A percentile compares a stretch with the other conserved stretches of the same genome.
Conservation (phyloP, 1,284 basidiomycete species). For the Rhodotorula sp. region DNA sequence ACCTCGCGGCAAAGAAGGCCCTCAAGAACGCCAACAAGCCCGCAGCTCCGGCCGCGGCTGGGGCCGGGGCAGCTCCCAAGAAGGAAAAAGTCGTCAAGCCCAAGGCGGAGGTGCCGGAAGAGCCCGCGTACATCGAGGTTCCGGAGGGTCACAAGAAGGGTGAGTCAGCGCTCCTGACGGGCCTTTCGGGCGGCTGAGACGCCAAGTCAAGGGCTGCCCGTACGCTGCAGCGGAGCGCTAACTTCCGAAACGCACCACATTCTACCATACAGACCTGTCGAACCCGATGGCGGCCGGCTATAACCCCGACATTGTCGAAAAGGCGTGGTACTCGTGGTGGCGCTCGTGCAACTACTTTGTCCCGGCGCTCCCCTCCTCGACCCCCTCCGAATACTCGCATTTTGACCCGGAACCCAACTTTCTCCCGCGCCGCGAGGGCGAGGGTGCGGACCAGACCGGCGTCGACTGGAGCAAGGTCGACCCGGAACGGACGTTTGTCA, state of each 20-base stretch:
- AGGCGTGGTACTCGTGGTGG: slow-evolving; percentile 99
- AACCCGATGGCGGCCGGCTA: slow-evolving; percentile 86
- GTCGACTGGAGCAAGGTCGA: slow-evolving; percentile 45
- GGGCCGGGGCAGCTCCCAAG: slow-evolving; percentile 12
- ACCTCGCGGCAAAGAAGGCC: slow-evolving; percentile 41
- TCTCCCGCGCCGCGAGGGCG: slow-evolving; percentile 47
- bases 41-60: background rate
- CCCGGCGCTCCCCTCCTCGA: slow-evolving; percentile 59
- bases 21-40: slow-evolving; percentile 31
- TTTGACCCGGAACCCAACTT: slow-evolving; percentile 42
- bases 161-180: background rate
- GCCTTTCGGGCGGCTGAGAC: too few relatives aligned
- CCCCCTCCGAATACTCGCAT: slow-evolving; percentile 44
- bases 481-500: slow-evolving; percentile 63
- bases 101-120: slow-evolving; percentile 29
- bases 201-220: too few relatives aligned
- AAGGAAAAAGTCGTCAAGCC: slow-evolving; percentile 34
- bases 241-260: background rate
- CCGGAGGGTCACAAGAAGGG: slow-evolving; percentile 39
- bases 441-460: slow-evolving; percentile 55
- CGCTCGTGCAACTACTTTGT: slow-evolving; percentile 83
- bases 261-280: slow-evolving; percentile 65
- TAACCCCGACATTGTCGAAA: slow-evolving; percentile 92
- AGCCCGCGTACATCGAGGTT: slow-evolving; percentile 33
- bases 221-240: too few relatives aligned